These are phyloP conservation scores for Nicotiana tomentosiformis DNA, from an alignment of 257 asterid species.

Conservation along the genomic window DNA sequence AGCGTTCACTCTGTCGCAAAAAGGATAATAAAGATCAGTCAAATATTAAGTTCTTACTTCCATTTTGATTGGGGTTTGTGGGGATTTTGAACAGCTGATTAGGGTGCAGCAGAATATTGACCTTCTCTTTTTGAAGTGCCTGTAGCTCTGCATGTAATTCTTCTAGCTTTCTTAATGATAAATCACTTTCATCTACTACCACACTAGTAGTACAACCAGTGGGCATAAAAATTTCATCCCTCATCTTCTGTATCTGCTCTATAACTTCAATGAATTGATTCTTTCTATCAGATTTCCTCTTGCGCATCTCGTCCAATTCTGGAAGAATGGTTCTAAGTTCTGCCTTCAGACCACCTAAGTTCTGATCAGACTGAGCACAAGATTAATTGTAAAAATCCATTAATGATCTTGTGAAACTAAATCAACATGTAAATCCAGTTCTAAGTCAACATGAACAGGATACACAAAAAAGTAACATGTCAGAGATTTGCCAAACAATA, in stretches of 20 bases:
- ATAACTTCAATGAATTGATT: conserved; percentile 61
- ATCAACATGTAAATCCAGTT: neutral
- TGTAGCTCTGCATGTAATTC: conserved; percentile 75
- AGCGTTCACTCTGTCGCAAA: conserved; percentile 73
- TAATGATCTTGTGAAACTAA: neutral
- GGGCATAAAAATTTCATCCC: conserved; percentile 50
- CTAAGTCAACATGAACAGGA: neutral
- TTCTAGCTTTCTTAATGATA: conserved; percentile 76
- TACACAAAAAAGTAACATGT: neutral
- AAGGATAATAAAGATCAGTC: neutral
- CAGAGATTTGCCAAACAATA: neutral
- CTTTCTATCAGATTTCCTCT: conserved; percentile 68
- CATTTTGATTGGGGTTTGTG: neutral
- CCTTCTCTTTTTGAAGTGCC: conserved; percentile 84
- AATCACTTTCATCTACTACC: conserved; percentile 64
- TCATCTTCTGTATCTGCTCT: conserved; percentile 60
- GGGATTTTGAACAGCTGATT: neutral
- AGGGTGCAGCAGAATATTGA: conserved; percentile 13
- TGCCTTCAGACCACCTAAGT: conserved; percentile 69
- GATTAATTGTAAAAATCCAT: neutral
- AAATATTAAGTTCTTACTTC: neutral
- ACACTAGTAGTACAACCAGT: conserved; percentile 26
- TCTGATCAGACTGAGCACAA: conserved; percentile 64
- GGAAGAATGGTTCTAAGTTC: conserved; percentile 77
- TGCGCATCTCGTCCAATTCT: conserved; percentile 85